Evolutionary conservation across 345 rosid species (phyloP).

Genomic region (Hibiscus trionum): DNA sequence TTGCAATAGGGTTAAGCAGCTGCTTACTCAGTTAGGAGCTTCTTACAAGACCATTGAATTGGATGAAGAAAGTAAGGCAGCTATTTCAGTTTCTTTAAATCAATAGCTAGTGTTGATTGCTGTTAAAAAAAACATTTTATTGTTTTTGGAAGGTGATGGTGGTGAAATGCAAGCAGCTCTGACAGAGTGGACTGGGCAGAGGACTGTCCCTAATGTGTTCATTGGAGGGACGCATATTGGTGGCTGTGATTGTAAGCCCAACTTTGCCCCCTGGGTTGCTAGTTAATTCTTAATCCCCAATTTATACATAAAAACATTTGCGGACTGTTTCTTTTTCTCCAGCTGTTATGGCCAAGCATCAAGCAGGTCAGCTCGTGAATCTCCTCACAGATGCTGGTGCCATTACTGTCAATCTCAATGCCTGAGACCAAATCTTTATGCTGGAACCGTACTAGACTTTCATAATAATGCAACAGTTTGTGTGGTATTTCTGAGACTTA

Average conservation of each 20-base stretch:
- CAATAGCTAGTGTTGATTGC: background rate
- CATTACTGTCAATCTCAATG: constrained; percentile 34
- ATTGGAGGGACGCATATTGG: constrained; percentile 31
- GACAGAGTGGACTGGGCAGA: constrained; percentile 27
- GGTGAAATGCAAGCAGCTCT: constrained; percentile 28
- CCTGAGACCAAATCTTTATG: constrained; percentile 14
- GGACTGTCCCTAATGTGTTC: constrained; percentile 39
- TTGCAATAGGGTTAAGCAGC: constrained; percentile 52
- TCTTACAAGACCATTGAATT: constrained; percentile 39
- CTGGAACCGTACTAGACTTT: too few species aligned
- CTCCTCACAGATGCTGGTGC: constrained; percentile 60
- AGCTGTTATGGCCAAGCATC: constrained; percentile 47
- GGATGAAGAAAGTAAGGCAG: constrained; percentile 33
- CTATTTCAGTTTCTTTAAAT: background rate
- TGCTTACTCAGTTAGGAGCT: constrained; percentile 46
- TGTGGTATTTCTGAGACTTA: background rate
- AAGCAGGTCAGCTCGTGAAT: constrained; percentile 44
- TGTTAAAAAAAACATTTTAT: background rate
- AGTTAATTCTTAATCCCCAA: background rate
- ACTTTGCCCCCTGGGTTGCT: background rate
- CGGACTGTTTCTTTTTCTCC: background rate
- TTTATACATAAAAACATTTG: too few species aligned
- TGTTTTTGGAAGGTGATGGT: constrained; percentile 28
- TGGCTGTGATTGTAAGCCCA: constrained; percentile 28
- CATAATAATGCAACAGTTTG: background rate